phyloP scores from a whole-genome alignment of 2,329 filamentous ascomycete genomes.

The Epicoccum nigrum region DNA sequence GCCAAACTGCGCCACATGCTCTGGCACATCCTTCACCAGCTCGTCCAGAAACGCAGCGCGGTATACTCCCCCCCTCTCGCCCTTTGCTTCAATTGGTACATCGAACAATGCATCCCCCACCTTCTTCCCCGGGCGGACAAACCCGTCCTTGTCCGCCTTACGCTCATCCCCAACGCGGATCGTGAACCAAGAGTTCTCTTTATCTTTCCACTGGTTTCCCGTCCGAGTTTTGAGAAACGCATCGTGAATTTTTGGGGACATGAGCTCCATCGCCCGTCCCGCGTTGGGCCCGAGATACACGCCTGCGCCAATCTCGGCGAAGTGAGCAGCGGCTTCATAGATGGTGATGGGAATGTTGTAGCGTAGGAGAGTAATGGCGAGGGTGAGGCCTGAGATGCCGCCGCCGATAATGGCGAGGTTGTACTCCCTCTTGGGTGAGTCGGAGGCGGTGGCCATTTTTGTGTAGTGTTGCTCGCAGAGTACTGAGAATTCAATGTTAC shows the following conservation, averaged over 20 bases:
- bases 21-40: slow-evolving; percentile 56
- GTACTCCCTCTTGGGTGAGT: slow-evolving; percentile 44
- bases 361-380: slow-evolving; percentile 60
- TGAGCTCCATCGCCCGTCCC: slow-evolving; percentile 59
- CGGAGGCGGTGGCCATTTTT: slow-evolving; percentile 27
- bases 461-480: not conserved
- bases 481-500: not conserved
- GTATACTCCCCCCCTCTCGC: slow-evolving; percentile 50
- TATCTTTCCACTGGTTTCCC: slow-evolving; percentile 41
- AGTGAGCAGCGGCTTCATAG: slow-evolving; percentile 62
- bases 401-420: slow-evolving; percentile 64
- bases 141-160: slow-evolving; percentile 38
- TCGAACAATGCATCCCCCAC: slow-evolving; percentile 42
- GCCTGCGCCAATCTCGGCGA: slow-evolving; percentile 65
- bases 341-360: slow-evolving; percentile 56
- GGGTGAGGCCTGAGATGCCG: slow-evolving; percentile 62
- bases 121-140: slow-evolving; percentile 35
- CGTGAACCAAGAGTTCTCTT: slow-evolving; percentile 38
- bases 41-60: slow-evolving; percentile 59
- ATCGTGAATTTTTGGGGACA: slow-evolving; percentile 51
- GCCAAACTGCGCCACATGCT: slow-evolving; percentile 51
- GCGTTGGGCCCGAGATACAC: slow-evolving; percentile 64
- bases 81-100: slow-evolving; percentile 27
- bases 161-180: slow-evolving; percentile 41
- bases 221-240: slow-evolving; percentile 54